Percentiles rank a stretch among this genome's conserved stretches.
Evolutionary conservation across 805 yeast genomes (phyloP).

Genomic region (Candida yuanshanica): DNA sequence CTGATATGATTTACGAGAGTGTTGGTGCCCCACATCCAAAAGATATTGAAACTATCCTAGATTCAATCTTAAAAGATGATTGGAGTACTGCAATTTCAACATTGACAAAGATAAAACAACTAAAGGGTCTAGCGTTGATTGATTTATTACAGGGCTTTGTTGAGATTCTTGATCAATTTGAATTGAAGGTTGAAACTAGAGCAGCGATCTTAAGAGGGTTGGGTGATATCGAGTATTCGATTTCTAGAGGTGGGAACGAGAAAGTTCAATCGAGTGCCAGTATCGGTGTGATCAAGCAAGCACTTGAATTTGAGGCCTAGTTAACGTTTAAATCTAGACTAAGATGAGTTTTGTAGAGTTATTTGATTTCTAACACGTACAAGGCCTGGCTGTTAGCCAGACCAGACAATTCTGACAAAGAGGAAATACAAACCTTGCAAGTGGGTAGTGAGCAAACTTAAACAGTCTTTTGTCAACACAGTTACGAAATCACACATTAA

Average conservation of each 20-base stretch:
- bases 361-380: no score
- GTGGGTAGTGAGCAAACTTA: no score
- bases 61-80: constrained; percentile 76
- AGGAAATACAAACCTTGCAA: no score
- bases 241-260: constrained; percentile 89
- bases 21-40: constrained; percentile 93
- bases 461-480: no score
- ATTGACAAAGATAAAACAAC: constrained; percentile 54
- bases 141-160: constrained; percentile 78
- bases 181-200: constrained; percentile 58
- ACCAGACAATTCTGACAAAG: no score
- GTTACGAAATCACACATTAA: no score
- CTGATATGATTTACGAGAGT: constrained; percentile 82
- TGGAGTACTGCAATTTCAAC: constrained; percentile 77
- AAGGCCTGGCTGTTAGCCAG: no score
- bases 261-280: constrained; percentile 86
- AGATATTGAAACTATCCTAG: constrained; percentile 70
- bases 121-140: constrained; percentile 83
- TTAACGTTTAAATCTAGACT: no score
- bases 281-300: constrained; percentile 72
- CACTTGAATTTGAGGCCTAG: constrained; percentile 29
- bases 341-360: no score
- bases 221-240: constrained; percentile 85
- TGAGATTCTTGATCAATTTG: constrained; percentile 61
- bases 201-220: constrained; percentile 62